Conservation (phyloP, 345 rosid species). For the Citrus cavaleriei region DNA sequence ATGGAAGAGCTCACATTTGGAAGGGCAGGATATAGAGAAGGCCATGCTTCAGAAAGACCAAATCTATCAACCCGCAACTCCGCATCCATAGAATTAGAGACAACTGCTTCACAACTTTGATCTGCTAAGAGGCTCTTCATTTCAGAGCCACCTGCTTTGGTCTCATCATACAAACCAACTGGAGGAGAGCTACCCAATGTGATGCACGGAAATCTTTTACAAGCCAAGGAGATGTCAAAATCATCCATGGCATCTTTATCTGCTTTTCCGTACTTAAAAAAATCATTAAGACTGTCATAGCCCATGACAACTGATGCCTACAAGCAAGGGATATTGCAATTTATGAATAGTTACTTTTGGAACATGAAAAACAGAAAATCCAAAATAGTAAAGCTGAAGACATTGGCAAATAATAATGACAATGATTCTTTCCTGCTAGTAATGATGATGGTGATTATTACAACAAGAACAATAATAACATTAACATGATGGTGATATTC, state of each 20-base stretch:
- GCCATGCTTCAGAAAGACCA: slow-evolving; percentile 37
- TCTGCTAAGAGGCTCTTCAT: slow-evolving; percentile 26
- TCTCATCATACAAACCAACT: slow-evolving; percentile 55
- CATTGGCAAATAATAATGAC: not conserved
- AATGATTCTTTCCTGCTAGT: not conserved
- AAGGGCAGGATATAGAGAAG: slow-evolving; percentile 38
- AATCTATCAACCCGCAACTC: slow-evolving; percentile 54
- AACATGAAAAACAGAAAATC: not conserved
- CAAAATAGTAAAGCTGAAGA: not conserved
- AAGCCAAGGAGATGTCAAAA: slow-evolving; percentile 50
- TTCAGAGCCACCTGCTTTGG: slow-evolving; percentile 21
- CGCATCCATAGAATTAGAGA: slow-evolving; percentile 30
- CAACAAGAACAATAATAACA: not conserved
- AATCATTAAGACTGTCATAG: slow-evolving; percentile 45
- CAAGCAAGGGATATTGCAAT: slow-evolving; percentile 10
- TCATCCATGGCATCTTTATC: slow-evolving; percentile 35
- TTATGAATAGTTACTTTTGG: not conserved
- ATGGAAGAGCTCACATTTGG: slow-evolving; percentile 33
- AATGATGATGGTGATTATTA: not conserved
- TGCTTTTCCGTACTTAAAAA: slow-evolving; percentile 38
- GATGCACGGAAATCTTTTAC: slow-evolving; percentile 80
- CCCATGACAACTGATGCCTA: slow-evolving; percentile 61
- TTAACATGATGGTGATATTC: not conserved
- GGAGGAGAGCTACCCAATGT: slow-evolving; percentile 55
- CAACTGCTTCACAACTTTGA: slow-evolving; percentile 32